Base-by-base conservation (phyloP, 352 stramenopile species). In the Hyaloperonospora arabidopsidis region DNA sequence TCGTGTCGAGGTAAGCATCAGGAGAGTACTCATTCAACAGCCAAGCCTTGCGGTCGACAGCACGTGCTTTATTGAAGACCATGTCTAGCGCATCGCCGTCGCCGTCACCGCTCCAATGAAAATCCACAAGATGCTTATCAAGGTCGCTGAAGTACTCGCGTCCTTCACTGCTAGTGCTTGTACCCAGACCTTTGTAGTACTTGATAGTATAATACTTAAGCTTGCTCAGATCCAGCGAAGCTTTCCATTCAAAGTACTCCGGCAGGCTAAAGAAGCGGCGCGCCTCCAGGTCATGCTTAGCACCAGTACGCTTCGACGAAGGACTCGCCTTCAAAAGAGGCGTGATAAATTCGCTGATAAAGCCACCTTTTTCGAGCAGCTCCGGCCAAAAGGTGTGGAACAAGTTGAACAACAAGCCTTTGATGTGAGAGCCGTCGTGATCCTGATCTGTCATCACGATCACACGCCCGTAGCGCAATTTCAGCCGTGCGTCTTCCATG, bases 391-490 rank as follows among this genome's bases (percentile, higher is more conserved):
- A 99, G 45, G 95, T 83, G 78, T 99, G 96, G 46, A 99, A 96
- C 39, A 99, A 93, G 63, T 99, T 99, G 73, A 99, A 98, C 34
- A 98, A 64, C 21, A 99, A 72, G 1, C 95, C 97, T 72, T 99
- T 99, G 80, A 99, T 99, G 72, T 99, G 97, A 34, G 84, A 97
- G 10, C 97, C 95, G 51, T 98, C 93, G 55, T 98, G 93, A 74
- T 99, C 97, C 79, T 99, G 97, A 83, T 99, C 97, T 6, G 97
- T 97, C 97, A 99, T 99, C 61, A 99, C 97, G 70, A 99, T 95
- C 32, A 99, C 74, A 55, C 97, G 95, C n/a, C 97, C 97, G 61
- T 99, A 99, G 18, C 97, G 90, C 38, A 99, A 76, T 23, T 80
- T 84, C 54, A 74, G 57, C 13, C 80, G 69, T 54, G 97, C 96